Percentiles rank a stretch among this genome's conserved stretches.
phyloP scores from a whole-genome alignment of 2,329 filamentous ascomycete species.

The Dryadomyces sulphureus region DNA sequence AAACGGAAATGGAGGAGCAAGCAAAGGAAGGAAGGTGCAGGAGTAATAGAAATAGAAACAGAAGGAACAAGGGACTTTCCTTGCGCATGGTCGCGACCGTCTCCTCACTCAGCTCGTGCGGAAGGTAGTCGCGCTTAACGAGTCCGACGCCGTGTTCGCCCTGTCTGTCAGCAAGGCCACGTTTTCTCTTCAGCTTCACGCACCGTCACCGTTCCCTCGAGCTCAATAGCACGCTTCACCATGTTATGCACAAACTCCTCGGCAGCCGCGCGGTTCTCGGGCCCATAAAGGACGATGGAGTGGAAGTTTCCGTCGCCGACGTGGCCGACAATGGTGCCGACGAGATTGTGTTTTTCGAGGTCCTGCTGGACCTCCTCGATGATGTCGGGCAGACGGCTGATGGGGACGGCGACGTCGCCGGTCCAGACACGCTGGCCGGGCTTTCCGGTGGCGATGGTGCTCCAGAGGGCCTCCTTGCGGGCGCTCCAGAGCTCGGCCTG shows the following conservation, averaged over 20 bases:
- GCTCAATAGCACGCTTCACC: constrained; percentile 72
- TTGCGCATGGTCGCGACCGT: constrained; percentile 76
- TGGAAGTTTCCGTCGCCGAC: constrained; percentile 60
- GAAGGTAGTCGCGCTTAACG: constrained; percentile 71
- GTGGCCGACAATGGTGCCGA: constrained; percentile 57
- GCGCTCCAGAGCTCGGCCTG: constrained; percentile 69
- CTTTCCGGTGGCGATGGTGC: constrained; percentile 52
- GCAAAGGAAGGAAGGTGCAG: too few relatives aligned
- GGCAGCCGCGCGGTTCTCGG: constrained; percentile 50
- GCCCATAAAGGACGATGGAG: constrained; percentile 43
- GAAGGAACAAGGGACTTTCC: constrained; percentile 26
- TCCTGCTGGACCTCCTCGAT: constrained; percentile 66
- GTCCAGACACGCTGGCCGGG: constrained; percentile 67
- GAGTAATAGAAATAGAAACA: not conserved
- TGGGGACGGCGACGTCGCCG: constrained; percentile 72
- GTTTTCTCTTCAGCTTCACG: constrained; percentile 11
- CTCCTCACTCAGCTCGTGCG: constrained; percentile 57
- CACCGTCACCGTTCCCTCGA: constrained; percentile 70
- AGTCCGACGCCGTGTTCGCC: constrained; percentile 76
- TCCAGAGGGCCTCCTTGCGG: constrained; percentile 73
- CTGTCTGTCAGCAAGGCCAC: constrained; percentile 16
- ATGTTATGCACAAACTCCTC: constrained; percentile 65
- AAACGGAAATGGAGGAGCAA: too few relatives aligned
- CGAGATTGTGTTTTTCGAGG: constrained; percentile 53
- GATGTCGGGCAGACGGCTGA: constrained; percentile 56